Conservation (phyloP, 2,329 filamentous ascomycete species). For the Pseudogymnoascus sp. region DNA sequence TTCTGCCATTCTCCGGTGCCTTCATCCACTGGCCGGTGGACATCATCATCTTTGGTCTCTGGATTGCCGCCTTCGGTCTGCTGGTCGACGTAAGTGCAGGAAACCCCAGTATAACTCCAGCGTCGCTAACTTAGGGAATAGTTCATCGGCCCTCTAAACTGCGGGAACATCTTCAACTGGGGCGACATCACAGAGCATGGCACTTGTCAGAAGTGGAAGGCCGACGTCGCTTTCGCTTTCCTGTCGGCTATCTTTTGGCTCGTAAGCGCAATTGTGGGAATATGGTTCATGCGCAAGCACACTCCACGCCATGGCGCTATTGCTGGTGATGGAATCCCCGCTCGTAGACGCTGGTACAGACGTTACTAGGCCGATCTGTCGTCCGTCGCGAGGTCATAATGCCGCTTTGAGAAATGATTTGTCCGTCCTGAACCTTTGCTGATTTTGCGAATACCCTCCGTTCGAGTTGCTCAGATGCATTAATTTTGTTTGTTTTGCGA, state of each 20-base stretch:
- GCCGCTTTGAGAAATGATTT: neutral
- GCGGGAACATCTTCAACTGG: slow-evolving; percentile 69
- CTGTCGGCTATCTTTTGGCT: slow-evolving; percentile 17
- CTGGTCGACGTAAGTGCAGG: slow-evolving; percentile 44
- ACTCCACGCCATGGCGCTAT: neutral
- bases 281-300: slow-evolving; percentile 11
- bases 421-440: neutral
- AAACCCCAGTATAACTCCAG: slow-evolving; percentile 66
- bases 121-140: slow-evolving; percentile 65
- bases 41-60: slow-evolving; percentile 58
- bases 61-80: slow-evolving; percentile 46
- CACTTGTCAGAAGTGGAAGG: slow-evolving; percentile 62
- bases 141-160: slow-evolving; percentile 78
- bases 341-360: slow-evolving; percentile 12
- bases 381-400: neutral
- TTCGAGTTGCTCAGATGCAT: neutral
- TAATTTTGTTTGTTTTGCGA: neutral
- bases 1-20: slow-evolving; percentile 59
- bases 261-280: slow-evolving; percentile 12
- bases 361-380: neutral
- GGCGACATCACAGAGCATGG: slow-evolving; percentile 73
- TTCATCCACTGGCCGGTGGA: slow-evolving; percentile 69
- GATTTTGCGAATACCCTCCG: neutral
- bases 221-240: slow-evolving; percentile 30
- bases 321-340: slow-evolving; percentile 9